A percentile compares a stretch with the other conserved stretches of the same genome.
Conservation (phyloP, 768 basidiomycete species). For the Cyathus striatus region DNA sequence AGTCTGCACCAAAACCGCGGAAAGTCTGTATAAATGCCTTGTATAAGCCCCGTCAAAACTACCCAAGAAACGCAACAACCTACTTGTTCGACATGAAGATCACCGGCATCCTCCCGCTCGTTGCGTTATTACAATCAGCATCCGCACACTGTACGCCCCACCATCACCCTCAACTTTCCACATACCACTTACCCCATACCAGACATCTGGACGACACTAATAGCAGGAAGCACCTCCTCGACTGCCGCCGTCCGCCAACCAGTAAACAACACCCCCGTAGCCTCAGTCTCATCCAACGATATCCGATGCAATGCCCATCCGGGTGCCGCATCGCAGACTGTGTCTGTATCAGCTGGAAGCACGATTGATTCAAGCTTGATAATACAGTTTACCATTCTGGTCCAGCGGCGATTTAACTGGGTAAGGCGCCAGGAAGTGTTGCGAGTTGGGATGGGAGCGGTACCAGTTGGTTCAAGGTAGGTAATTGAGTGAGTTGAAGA, state of each 20-base stretch:
- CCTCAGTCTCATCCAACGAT: constrained; percentile 11
- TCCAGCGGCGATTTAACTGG: constrained; percentile 27
- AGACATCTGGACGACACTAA: constrained; percentile 14
- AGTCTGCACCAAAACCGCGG: too few species aligned
- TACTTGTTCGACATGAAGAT: too few species aligned
- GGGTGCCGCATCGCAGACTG: constrained; percentile 14
- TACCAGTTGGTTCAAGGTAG: constrained; percentile 36
- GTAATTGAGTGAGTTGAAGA: constrained; percentile 12
- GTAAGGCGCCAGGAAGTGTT: constrained; percentile 28
- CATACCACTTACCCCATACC: too few species aligned
- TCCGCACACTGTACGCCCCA: too few species aligned
- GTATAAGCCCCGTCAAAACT: too few species aligned
- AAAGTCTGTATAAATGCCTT: too few species aligned
- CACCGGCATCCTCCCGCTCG: too few species aligned
- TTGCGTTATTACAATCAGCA: too few species aligned
- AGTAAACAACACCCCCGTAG: constrained; percentile 12
- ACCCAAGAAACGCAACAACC: too few species aligned
- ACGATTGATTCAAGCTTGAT: constrained; percentile 20
- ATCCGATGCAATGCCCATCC: constrained; percentile 18
- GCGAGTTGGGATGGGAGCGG: constrained; percentile 31
- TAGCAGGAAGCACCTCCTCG: constrained; percentile 7
- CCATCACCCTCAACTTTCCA: too few species aligned
- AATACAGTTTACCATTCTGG: constrained; percentile 23
- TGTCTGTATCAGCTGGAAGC: constrained; percentile 18
- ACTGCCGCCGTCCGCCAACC: constrained; percentile 13